Base-by-base conservation (phyloP, 2,329 filamentous ascomycete genomes). In the Cordyceps cateniannulata region DNA sequence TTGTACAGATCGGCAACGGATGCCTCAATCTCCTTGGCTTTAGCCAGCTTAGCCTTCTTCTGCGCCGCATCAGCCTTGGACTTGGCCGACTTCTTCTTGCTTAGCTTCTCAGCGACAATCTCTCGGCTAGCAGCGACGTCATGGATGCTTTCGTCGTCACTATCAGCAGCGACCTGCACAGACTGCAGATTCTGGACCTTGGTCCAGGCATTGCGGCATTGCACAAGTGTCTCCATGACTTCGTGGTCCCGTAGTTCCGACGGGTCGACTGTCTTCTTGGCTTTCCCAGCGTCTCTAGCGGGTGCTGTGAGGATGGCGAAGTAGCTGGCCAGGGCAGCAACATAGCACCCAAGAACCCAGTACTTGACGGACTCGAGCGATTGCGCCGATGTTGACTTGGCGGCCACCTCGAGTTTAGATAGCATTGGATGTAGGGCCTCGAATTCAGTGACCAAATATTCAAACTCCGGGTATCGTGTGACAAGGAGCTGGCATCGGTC, bases 251-350 rank as follows among this genome's bases (percentile, higher is more conserved):
- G 87, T 47, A 99, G 77, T 66, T 96, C 87, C n/a, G 82, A 79
- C 5, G 93, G 89, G 59, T 90, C 82, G 65, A 96, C 75, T 0
- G 90, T 81, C 62, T 85, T 81, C 14, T 76, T 74, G 0, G 77
- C 73, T 8, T 79, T 80, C 40, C 79, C 75, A 1, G 78, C 76
- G 62, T 86, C 85, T 54, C 86, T 81, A 2, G 87, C 82, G 1
- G 91, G 87, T 0, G 91, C 96, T 12, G 91, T 91, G n/a, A 99
- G 77, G 40, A 98, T 83, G 42, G 93, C 90, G 72, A 99, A 96
- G 74, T 99, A 99, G 85, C 96, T 93, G 53, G 90, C 88, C 66
- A 99, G 80, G 1, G 91, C 83, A 48, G 90, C 91, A 25, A 98
- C 79, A 70, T 99, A 98, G 62, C 92, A 90, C 5, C 90, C 88